Evolutionary conservation across 2,329 filamentous ascomycete species (phyloP), one percentile per base, ranked within the genome.

Genomic region (Colletotrichum sp.): DNA sequence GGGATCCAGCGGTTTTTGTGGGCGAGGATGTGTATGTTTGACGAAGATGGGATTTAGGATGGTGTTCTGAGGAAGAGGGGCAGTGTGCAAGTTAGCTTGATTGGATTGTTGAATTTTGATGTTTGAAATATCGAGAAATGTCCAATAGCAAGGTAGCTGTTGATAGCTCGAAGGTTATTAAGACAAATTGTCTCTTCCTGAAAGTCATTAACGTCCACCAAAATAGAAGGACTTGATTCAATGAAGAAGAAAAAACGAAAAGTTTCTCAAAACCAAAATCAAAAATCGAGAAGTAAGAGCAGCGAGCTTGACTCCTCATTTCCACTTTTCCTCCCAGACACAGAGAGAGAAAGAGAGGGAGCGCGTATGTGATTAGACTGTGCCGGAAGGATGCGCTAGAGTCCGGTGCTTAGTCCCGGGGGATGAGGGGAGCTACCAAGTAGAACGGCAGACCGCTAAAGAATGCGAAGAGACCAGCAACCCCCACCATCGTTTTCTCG

Each of bases 41-140:
- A 58, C 2, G 6, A 0, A 2, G 43, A 12, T 1, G 43, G 43
- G 3, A 7, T 12, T 48, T n/a, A n/a, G 8, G 18, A 43, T 10
- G 38, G 18, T 43, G 38, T n/a, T 43, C 18, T 18, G 2, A 0
- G 16, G 38, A 10, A n/a, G 38, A 3, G 18, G 9, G 38, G 18
- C 5, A n/a, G 18, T 12, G 12, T 48, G 18, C 18, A 48, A 48
- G 18, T 12, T 1, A 4, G 43, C 3, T 48, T 48, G 43, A 48
- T 3, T 12, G 43, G 1, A 21, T n/a, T 48, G 3, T 13, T n/a
- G 9, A n/a, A 48, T 48, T 21, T 43, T 7, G n/a, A 4, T n/a
- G 1, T 21, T 3, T 48, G 0, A 12, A 12, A 48, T 21, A 3
- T 48, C 10, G n/a, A 48, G 32, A 36, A 36, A 16, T 36, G 13